A percentile compares a stretch with the other conserved stretches of the same genome.
These are phyloP conservation scores for Penicillium diatomitis DNA, from an alignment of 495 filamentous ascomycete genomes.

Conservation along the genomic window DNA sequence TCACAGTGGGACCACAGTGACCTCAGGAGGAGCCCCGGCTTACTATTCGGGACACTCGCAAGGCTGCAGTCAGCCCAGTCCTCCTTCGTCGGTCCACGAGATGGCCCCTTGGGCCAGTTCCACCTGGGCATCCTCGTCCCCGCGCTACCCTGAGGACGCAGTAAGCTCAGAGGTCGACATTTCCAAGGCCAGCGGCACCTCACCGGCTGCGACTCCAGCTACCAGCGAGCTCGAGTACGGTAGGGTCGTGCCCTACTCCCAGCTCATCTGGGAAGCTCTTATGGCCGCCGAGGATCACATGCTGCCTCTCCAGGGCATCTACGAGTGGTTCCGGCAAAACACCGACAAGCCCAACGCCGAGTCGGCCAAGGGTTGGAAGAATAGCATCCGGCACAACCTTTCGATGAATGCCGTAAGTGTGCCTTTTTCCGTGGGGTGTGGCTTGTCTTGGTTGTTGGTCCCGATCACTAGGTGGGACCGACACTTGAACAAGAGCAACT, in stretches of 20 bases:
- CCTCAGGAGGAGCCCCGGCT: too few relatives aligned
- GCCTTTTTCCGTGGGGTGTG: not conserved
- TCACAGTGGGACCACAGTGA: too few relatives aligned
- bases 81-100: too few relatives aligned
- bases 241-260: slow-evolving; percentile 64
- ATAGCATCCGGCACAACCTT: slow-evolving; percentile 92
- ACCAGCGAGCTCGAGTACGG: slow-evolving; percentile 28
- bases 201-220: slow-evolving; percentile 6
- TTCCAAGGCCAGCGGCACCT: slow-evolving; percentile 4
- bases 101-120: too few relatives aligned
- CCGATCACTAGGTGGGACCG: too few relatives aligned
- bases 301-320: slow-evolving; percentile 79
- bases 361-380: slow-evolving; percentile 80
- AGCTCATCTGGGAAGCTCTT: slow-evolving; percentile 71
- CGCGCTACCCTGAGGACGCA: not conserved
- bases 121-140: not conserved
- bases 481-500: too few relatives aligned
- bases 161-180: slow-evolving; percentile 4
- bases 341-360: slow-evolving; percentile 62
- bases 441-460: too few relatives aligned
- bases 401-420: slow-evolving; percentile 87
- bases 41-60: too few relatives aligned
- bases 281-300: slow-evolving; percentile 50
- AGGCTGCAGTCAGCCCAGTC: too few relatives aligned
- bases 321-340: slow-evolving; percentile 79